Conservation (phyloP, 352 stramenopile species). For the Phytophthora boehmeriae region DNA sequence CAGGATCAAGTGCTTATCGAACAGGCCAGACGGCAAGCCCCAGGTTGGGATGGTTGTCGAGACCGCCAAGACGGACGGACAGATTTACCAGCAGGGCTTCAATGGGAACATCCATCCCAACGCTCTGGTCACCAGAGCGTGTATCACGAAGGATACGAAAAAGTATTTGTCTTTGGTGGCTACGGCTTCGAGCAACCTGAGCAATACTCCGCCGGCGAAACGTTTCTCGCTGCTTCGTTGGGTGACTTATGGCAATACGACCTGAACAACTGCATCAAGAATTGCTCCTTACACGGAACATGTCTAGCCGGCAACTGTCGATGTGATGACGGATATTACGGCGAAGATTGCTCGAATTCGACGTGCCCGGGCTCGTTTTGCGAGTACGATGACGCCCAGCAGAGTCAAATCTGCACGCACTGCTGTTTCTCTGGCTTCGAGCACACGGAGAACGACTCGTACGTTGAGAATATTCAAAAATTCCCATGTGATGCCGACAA, state of each 20-base stretch:
- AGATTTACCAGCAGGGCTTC: conserved; percentile 65
- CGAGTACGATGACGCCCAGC: conserved; percentile 86
- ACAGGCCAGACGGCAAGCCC: conserved; percentile 90
- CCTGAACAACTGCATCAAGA: conserved; percentile 91
- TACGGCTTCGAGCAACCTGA: conserved; percentile 75
- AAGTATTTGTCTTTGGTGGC: conserved; percentile 92
- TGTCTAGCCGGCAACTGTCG: conserved; percentile 93
- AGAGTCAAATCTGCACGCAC: conserved; percentile 91
- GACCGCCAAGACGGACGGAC: conserved; percentile 77
- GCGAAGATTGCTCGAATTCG: conserved; percentile 96
- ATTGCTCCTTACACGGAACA: conserved; percentile 92
- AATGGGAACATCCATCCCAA: conserved; percentile 89
- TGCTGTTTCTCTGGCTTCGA: conserved; percentile 93
- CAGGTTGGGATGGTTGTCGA: conserved; percentile 96
- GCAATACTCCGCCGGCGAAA: conserved; percentile 61
- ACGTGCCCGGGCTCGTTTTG: conserved; percentile 93
- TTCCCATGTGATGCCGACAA: conserved; percentile 83
- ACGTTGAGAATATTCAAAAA: conserved; percentile 92
- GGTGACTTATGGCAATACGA: conserved; percentile 93
- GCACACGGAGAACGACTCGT: conserved; percentile 88
- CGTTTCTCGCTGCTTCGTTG: conserved; percentile 60
- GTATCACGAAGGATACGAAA: conserved; percentile 68
- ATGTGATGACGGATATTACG: conserved; percentile 96
- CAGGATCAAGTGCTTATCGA: conserved; percentile 78
- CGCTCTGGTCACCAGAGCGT: conserved; percentile 85